Base-by-base conservation (phyloP, 225 moss, liverwort and hornwort genomes). In the Bryoerythrophyllum caledonicum region DNA sequence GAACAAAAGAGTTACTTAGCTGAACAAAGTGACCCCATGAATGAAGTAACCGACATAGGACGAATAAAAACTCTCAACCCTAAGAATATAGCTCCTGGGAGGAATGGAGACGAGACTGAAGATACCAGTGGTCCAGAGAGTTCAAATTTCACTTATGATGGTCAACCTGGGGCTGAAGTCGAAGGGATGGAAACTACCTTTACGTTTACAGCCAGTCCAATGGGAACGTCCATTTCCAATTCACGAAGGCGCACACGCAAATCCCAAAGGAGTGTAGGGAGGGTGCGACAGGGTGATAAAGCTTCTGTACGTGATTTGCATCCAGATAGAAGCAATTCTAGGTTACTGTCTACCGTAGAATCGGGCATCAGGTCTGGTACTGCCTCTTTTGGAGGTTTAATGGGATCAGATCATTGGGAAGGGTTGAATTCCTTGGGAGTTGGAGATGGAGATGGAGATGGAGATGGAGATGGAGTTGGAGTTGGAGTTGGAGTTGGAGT, bases 181-280 rank as follows among this genome's bases (percentile, higher is more conserved):
- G 86, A 86, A 17, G 76, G 81, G n/a, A n/a, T n/a, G 75, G 86
- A 87, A 15, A 83, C 80, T 27, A 90, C 71, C 3, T 95, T 91
- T 40, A 93, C 82, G 44, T 93, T 96, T 55, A 80, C 90, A 8
- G 90, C 95, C 25, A 91, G 90, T 13, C 80, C 90, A 38, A 74
- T 84, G 52, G 82, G 86, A 43, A 83, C 79, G 69, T 74, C 83
- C 13, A 70, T 77, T 21, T 85, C 87, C 61, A 83, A 77, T 58
- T 67, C 81, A 5, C 86, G 86, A 63, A 84, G 90, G 37, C 88
- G 91, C 48, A 73, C 89, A 28, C 88, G 82, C 25, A 89, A 76
- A 83, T 81, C 52, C 30, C 85, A 68, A 6, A 93, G 67, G 65
- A 74, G 57, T 79, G 72, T 65, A n/a, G n/a, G n/a, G n/a, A n/a